Evolutionary conservation across 2,329 filamentous ascomycete species (phyloP), one percentile per base, ranked within the genome.

Genomic region (Atkinsonella texensis): DNA sequence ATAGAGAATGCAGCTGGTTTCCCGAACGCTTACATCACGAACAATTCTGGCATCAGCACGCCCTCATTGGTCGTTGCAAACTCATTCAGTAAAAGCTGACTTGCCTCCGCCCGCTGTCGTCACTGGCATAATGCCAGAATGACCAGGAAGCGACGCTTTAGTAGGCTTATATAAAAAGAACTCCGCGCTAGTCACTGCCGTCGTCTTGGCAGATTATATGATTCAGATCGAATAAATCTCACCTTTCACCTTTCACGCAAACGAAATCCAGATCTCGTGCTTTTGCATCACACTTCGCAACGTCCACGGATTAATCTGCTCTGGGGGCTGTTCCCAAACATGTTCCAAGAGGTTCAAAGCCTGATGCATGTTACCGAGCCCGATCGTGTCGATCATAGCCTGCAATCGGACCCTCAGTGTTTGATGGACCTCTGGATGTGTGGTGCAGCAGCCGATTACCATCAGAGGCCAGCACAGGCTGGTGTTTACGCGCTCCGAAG

Each of bases 211-310:
- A 8, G 28, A 4, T 3, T 28, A 28, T 28, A 8, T 28, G 7
- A 28, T 28, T 28, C 28, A 28, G 7, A 28, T 6, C 28, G 7
- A 28, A 28, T 28, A 12, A 35, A 35, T 28, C 31, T 23, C 23
- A n/a, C 23, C 44, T 18, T 46, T 23, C 23, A n/a, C 23, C 44
- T 18, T 46, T 35, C 58, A 74, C 18, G 72, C 72, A 61, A 74
- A 74, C 2, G 72, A 74, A 41, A 74, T 74, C 71, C 69, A 73
- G 33, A 74, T 72, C 52, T 72, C 68, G 39, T 69, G 64, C 28
- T 71, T 62, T 35, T 70, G 65, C 70, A 75, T 74, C n/a, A 68
- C 65, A 11, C 63, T 64, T 47, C 66, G 71, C 23, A 75, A 61
- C 45, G 62, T 67, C 72, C 72, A 75, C 1, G 72, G 72, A 4